These are phyloP conservation scores for Microstegium vimineum DNA, from an alignment of 176 grass and related monocot genomes.

Conservation along the genomic window DNA sequence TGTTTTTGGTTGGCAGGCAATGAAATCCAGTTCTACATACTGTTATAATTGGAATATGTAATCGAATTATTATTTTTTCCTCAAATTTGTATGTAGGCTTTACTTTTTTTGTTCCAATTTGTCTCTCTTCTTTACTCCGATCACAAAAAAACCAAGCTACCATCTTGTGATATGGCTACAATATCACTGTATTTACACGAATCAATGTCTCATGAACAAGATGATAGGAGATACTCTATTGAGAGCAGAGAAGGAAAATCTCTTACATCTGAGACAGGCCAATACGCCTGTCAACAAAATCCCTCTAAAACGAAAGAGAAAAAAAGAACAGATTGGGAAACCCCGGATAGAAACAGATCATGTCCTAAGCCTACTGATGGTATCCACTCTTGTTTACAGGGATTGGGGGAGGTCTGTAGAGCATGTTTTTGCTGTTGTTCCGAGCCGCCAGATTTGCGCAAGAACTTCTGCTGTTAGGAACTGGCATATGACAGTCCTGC, in stretches of 20 bases:
- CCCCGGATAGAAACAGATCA: background rate
- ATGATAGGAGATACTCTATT: background rate
- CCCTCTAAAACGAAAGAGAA: background rate
- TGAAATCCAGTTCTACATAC: background rate
- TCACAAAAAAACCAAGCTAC: background rate
- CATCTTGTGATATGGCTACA: background rate
- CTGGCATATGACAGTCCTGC: conserved; percentile 24
- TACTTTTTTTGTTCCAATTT: background rate
- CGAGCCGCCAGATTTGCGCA: conserved; percentile 64
- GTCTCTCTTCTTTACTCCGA: background rate
- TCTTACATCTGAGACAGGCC: conserved; percentile 33
- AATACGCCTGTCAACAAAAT: conserved; percentile 45
- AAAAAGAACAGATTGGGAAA: background rate
- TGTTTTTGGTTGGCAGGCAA: conserved; percentile 5
- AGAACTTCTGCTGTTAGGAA: conserved; percentile 29
- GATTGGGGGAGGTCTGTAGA: conserved; percentile 53
- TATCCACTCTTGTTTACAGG: conserved; percentile 54
- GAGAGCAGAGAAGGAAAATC: conserved; percentile 8
- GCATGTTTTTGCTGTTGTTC: conserved; percentile 34
- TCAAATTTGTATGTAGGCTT: background rate
- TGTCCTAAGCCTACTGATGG: conserved; percentile 36
- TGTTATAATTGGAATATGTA: background rate
- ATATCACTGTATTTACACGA: background rate
- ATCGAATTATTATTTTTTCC: background rate
- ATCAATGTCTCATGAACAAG: background rate